Base-by-base conservation (phyloP, 768 basidiomycete genomes). In the Tephrocybe sp. region DNA sequence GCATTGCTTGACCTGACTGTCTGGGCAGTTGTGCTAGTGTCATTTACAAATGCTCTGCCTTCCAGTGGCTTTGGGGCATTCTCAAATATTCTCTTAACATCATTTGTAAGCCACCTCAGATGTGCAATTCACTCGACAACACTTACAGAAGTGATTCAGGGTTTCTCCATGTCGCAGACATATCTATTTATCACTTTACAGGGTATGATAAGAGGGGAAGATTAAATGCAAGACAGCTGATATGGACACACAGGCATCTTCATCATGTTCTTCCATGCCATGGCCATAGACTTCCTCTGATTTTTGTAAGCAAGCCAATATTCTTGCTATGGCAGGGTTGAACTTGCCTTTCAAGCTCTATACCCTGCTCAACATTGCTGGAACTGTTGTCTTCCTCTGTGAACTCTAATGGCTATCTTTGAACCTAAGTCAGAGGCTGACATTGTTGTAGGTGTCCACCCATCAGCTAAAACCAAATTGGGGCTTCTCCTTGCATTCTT, bases 401-500 rank as follows among this genome's bases (percentile, higher is more conserved):
- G 51, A 38, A 60, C n/a, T 53, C 6, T 12, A 26, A 9, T 3
- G 26, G 27, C 12, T 19, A n/a, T 44, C n/a, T 36, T 46, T n/a
- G 19, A 22, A 9, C 41, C n/a, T 8, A 36, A n/a, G 3, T 24
- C n/a, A n/a, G n/a, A n/a, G n/a, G n/a, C 2, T 28, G 15, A 9
- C 13, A 28, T 9, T 7, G 21, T 37, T 9, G 39, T 19, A 69
- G 69, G 64, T 24, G 77, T 79, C n/a, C 63, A 60, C 15, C 73
- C 76, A 1, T 67, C 57, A 13, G 30, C 56, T 2, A 60, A 67
- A 16, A 74, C 74, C 9, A 76, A 72, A 43, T 74, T 74, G 31
- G 77, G 76, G 25, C 68, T 78, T 5, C 64, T 79, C 19, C 56
- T 78, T 26, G 75, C 76, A 13, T 80, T 80, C 60, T 79, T 77